Base-by-base conservation (phyloP, 345 rosid species). In the Carallia pectinifolia region DNA sequence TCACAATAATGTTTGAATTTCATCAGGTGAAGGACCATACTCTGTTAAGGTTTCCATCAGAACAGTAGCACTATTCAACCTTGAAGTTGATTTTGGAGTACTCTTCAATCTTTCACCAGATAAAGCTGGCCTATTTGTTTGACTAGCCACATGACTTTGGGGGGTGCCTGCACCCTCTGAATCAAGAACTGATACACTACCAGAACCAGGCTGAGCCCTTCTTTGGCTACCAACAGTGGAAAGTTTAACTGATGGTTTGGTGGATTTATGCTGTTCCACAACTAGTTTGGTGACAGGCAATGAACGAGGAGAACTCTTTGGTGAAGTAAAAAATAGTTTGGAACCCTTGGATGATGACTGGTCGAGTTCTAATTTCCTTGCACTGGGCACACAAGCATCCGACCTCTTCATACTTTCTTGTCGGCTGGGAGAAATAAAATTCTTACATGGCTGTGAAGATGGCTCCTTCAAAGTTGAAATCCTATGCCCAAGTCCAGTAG, bases 71-170 rank as follows among this genome's bases (percentile, higher is more conserved):
- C 84, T 85, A 39, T 79, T 81, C 23, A 74, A 65, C 70, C 71
- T 71, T 55, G 77, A 67, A 66, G 66, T 77, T 71, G 79, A 77
- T 78, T 83, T 89, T 34, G 88, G 87, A 65, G 81, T 71, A 72
- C 69, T 72, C 74, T 83, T 85, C 34, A 72, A 75, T 62, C 81
- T 83, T 64, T 86, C 97, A 65, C 79, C 86, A 71, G 85, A 80
- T 38, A 83, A 61, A 74, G 71, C 74, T 58, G 81, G 59, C 77
- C 68, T 81, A 68, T 62, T 76, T 82, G 76, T 90, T 80, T 84
- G 88, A 39, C 76, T 76, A 47, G 70, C 44, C 69, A 63, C 59
- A 52, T 79, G 84, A 85, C 73, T 84, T 58, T 84, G 87, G 59
- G 80, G 74, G 71, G 85, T 70, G 71, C 70, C 81, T 31, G 71